Evolutionary conservation across 768 basidiomycete species (phyloP), one percentile per base, ranked within the genome.

Genomic region (Mrakia frigida): DNA sequence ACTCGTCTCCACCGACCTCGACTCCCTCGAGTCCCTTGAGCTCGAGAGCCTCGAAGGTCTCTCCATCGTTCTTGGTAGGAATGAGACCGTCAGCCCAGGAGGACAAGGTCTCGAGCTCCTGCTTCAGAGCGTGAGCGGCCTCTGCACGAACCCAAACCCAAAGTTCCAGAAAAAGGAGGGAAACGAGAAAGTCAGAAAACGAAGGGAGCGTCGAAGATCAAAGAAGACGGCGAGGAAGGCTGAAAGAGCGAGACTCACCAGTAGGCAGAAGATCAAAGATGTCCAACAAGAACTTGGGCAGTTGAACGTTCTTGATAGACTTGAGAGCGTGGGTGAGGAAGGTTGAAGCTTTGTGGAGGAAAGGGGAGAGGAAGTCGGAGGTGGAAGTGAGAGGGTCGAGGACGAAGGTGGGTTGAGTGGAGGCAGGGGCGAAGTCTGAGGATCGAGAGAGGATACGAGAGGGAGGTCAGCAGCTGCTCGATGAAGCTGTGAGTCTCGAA

Each of bases 11-110:
- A 10, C 82, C 81, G 21, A 82, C 78, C 37, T 87, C 87, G 53
- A 91, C 82, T 18, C 86, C 83, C 23, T 85, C 80, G 7, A 92
- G 84, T 25, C 85, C 85, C 0, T 85, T 83, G 59, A 92, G 80
- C 77, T 90, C 87, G 69, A 91, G 83, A 10, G 89, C 90, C 39
- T 88, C 90, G 78, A 92, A 92, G 28, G 80, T 82, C 81, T n/a
- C 70, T 50, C 23, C 82, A 59, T 86, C 81, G 14, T 84, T 81
- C 39, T 77, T 68, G 41, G 70, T 87, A 86, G 43, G 86, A 25
- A 68, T 43, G 6, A 74, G 65, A 39, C 59, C 83, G 25, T 87
- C 85, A 41, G 89, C 81, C 79, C 90, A 88, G 79, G 88, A 87
- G n/a, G 86, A 82, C 16, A 87, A 81, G 11, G 88, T 85, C 23